These are phyloP conservation scores for Neofusicoccum parvum DNA, from an alignment of 2,329 filamentous ascomycete species.

Conservation along the genomic window DNA sequence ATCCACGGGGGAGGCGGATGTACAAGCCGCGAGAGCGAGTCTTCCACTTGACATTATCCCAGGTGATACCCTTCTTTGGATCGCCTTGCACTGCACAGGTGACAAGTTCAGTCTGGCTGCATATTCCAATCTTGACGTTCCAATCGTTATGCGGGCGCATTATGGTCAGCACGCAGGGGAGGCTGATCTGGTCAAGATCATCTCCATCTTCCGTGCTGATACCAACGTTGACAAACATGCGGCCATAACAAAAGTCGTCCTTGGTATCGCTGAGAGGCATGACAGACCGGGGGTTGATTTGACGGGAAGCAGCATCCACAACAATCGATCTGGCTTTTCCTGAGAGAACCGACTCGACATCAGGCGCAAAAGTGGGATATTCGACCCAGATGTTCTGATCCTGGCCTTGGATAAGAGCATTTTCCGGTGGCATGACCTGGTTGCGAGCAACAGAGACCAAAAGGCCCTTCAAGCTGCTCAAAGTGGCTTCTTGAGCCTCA, in stretches of 20 bases:
- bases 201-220: constrained; percentile 70
- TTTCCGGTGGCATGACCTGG: constrained; percentile 67
- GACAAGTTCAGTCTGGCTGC: constrained; percentile 77
- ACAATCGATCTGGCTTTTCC: constrained; percentile 52
- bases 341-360: constrained; percentile 70
- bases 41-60: constrained; percentile 83
- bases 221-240: constrained; percentile 73
- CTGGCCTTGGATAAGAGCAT: constrained; percentile 72
- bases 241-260: constrained; percentile 76
- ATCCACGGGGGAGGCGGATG: constrained; percentile 73
- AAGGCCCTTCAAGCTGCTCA: constrained; percentile 71
- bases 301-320: constrained; percentile 44
- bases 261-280: constrained; percentile 77
- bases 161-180: constrained; percentile 76
- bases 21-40: constrained; percentile 66
- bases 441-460: constrained; percentile 83
- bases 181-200: constrained; percentile 66
- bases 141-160: constrained; percentile 70
- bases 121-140: constrained; percentile 71
- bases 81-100: constrained; percentile 73
- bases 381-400: constrained; percentile 81
- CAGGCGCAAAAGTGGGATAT: constrained; percentile 73
- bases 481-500: constrained; percentile 56
- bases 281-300: constrained; percentile 60
- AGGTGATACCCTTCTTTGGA: constrained; percentile 69